These are phyloP conservation scores for Ustilago loliicola DNA, from an alignment of 1,284 basidiomycete genomes.

Conservation along the genomic window DNA sequence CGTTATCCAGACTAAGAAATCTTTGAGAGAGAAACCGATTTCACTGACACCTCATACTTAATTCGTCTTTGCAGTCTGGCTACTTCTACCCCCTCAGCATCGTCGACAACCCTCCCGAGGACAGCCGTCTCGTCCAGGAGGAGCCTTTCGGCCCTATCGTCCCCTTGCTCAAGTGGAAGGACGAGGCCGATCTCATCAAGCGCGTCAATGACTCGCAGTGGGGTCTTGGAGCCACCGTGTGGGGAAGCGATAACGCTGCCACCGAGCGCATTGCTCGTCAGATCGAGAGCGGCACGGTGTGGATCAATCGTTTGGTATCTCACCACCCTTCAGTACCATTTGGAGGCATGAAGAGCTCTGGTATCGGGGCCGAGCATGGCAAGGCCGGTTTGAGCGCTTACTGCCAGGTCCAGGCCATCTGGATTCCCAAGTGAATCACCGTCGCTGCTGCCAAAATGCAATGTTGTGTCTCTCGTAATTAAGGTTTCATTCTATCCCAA, in stretches of 20 bases:
- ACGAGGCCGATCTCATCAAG: constrained; percentile 47
- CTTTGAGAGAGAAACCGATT: background rate
- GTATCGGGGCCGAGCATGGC: constrained; percentile 41
- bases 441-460: background rate
- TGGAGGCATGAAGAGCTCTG: constrained; percentile 43
- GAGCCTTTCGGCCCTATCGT: constrained; percentile 58
- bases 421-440: constrained; percentile 14
- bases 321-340: constrained; percentile 41
- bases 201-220: constrained; percentile 49
- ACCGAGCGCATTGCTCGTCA: constrained; percentile 42
- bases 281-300: constrained; percentile 43
- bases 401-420: constrained; percentile 27
- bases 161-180: constrained; percentile 52
- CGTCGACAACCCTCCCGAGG: constrained; percentile 53
- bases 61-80: constrained; percentile 12
- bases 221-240: constrained; percentile 48
- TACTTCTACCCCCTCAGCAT: constrained; percentile 49
- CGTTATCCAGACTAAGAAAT: background rate
- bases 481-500: too few species aligned
- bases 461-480: background rate
- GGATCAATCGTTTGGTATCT: constrained; percentile 18
- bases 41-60: background rate
- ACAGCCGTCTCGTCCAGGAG: constrained; percentile 43
- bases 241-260: constrained; percentile 24
- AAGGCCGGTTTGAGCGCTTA: constrained; percentile 26